phyloP scores from a whole-genome alignment of 2,329 filamentous ascomycete genomes.

The Monosporascus sp. region DNA sequence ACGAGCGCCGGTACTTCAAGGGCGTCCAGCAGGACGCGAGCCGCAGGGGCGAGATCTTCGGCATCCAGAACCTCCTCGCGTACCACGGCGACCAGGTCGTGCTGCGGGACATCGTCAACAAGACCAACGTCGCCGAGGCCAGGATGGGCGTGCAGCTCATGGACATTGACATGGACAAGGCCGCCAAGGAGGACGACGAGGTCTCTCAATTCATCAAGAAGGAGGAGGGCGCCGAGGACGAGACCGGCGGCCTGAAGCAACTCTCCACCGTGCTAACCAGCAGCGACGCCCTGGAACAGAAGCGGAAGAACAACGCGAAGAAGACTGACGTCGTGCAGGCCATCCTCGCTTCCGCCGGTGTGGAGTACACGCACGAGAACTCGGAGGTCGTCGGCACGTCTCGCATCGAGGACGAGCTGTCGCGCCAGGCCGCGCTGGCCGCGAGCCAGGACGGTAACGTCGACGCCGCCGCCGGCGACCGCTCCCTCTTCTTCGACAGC shows the following conservation, averaged over 20 bases:
- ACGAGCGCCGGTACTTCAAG: conserved; percentile 90
- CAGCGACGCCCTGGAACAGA: conserved; percentile 29
- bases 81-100: conserved; percentile 76
- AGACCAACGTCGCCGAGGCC: conserved; percentile 93
- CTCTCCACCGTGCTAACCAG: conserved; percentile 56
- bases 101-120: conserved; percentile 93
- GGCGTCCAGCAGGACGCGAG: conserved; percentile 80
- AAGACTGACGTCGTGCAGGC: conserved; percentile 73
- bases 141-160: conserved; percentile 76
- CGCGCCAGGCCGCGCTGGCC: conserved; percentile 64
- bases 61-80: conserved; percentile 77
- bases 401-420: conserved; percentile 84
- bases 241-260: conserved; percentile 66
- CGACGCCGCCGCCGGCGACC: conserved; percentile 42
- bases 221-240: conserved; percentile 44
- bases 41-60: conserved; percentile 91
- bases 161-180: conserved; percentile 67
- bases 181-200: conserved; percentile 47
- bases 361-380: conserved; percentile 95
- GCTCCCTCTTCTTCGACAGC: conserved; percentile 54
- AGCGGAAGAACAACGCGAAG: conserved; percentile 20
- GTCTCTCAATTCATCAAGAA: conserved; percentile 35
- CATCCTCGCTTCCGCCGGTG: conserved; percentile 80
- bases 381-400: conserved; percentile 89
- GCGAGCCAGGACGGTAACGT: conserved; percentile 40